phyloP scores from a whole-genome alignment of 345 rosid species.

The Combretum micranthum region DNA sequence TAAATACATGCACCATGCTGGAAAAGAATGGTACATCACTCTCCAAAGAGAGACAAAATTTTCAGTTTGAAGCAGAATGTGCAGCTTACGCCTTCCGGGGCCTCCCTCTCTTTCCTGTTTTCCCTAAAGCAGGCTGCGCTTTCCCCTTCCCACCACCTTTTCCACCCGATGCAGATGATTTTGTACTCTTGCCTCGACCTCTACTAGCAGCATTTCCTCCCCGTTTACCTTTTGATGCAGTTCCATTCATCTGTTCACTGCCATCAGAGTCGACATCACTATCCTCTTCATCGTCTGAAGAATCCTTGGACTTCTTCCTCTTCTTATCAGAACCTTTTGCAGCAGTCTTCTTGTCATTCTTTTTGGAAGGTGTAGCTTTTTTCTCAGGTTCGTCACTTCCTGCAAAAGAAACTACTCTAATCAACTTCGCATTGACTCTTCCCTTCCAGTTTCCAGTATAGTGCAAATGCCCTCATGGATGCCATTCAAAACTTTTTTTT shows the following conservation, averaged over 20 bases:
- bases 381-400: conserved; percentile 38
- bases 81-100: conserved; percentile 48
- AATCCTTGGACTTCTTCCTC: conserved; percentile 48
- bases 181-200: conserved; percentile 37
- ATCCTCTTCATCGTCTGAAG: conserved; percentile 53
- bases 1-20: conserved; percentile 1
- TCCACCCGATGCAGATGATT: conserved; percentile 33
- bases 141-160: conserved; percentile 26
- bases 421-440: neutral
- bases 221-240: conserved; percentile 31
- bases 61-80: neutral
- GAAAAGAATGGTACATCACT: conserved; percentile 11
- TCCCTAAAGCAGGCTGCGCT: conserved; percentile 26
- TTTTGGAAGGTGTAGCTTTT: conserved; percentile 29
- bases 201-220: conserved; percentile 36
- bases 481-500: too few relatives aligned
- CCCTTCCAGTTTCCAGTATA: too few relatives aligned
- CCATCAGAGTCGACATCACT: conserved; percentile 30
- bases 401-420: conserved; percentile 15
- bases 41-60: conserved; percentile 11
- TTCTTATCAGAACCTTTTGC: conserved; percentile 25
- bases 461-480: too few relatives aligned
- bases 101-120: conserved; percentile 67
- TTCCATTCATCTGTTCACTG: conserved; percentile 53
- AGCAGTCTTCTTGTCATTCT: conserved; percentile 33